These are phyloP conservation scores for Mucor saturninus DNA, from an alignment of 371 early-diverging fungal species.

Conservation along the genomic window DNA sequence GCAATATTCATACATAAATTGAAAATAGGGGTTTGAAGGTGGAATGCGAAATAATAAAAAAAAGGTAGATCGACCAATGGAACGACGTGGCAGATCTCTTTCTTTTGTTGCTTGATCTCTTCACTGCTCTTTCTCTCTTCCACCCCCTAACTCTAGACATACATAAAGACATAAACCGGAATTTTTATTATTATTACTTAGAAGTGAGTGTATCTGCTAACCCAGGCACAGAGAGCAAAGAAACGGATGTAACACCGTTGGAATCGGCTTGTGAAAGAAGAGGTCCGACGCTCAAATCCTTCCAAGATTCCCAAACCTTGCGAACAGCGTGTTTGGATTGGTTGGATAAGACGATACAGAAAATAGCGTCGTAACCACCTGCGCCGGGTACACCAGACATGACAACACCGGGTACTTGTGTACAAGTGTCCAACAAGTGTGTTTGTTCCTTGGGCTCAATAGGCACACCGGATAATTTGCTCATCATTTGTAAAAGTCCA, in stretches of 20 bases:
- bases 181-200: too few species aligned
- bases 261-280: conserved; percentile 67
- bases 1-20: too few species aligned
- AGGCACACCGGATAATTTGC: conserved; percentile 75
- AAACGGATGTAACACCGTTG: conserved; percentile 46
- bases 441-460: conserved; percentile 93
- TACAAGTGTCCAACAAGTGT: conserved; percentile 77
- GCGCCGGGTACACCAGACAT: conserved; percentile 97
- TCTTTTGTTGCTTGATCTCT: too few species aligned
- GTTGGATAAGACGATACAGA: conserved; percentile 74
- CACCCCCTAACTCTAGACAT: too few species aligned
- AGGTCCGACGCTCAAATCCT: conserved; percentile 77
- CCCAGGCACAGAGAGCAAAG: conserved; percentile 34
- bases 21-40: too few species aligned
- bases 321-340: conserved; percentile 54
- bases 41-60: too few species aligned
- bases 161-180: too few species aligned
- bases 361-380: conserved; percentile 97
- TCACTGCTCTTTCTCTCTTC: too few species aligned
- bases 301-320: conserved; percentile 73
- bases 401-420: conserved; percentile 76
- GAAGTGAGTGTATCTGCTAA: conserved; percentile 9
- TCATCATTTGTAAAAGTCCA: conserved; percentile 70
- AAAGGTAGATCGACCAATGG: too few species aligned
- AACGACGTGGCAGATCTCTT: too few species aligned